Base-by-base conservation (phyloP, 352 stramenopile genomes). In the Globisporangium cederbergense region DNA sequence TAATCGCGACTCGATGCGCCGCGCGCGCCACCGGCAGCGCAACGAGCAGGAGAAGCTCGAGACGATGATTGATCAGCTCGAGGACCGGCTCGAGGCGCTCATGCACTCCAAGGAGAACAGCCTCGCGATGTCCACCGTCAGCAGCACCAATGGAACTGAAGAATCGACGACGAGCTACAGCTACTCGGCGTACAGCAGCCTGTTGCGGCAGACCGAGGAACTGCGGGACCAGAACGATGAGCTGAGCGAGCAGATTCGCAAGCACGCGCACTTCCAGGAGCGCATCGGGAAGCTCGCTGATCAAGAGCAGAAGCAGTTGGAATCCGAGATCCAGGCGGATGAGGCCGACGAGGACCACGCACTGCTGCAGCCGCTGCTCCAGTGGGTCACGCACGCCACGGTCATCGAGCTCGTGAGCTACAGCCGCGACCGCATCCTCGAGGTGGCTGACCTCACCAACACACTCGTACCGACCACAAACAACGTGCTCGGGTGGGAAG, bases 1-100 rank as follows among this genome's bases (percentile, higher is more conserved):
- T 18, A 81, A 81, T 46, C 74, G 74, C 16, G 72, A 81, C 49
- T 76, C 71, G 49, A 83, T 83, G 76, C 73, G 71, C 22, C 76
- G 73, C 58, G 73, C 66, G 38, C 71, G 76, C 30, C 43, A 66
- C 25, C 70, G 74, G 0, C 66, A 78, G 58, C 64, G 66, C 13
- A 61, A 60, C 2, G 64, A 68, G 22, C 58, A 75, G 34, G 56
- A 56, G 25, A 54, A 69, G 46, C 69, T 82, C 38, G 67, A 72
- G 60, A n/a, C 20, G 11, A 62, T 65, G 61, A 75, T 78, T 56
- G 53, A 66, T n/a, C 55, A 65, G 66, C 66, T 81, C 4, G 71
- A 81, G 49, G 20, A 51, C 28, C 68, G 69, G 28, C 53, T 78
- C n/a, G 55, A 58, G 18, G 2, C 52, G n/a, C 60, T 81, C 11